These are phyloP conservation scores for Phaeodactylum tricornutum DNA, from an alignment of 108 stramenopile species.

Conservation along the genomic window DNA sequence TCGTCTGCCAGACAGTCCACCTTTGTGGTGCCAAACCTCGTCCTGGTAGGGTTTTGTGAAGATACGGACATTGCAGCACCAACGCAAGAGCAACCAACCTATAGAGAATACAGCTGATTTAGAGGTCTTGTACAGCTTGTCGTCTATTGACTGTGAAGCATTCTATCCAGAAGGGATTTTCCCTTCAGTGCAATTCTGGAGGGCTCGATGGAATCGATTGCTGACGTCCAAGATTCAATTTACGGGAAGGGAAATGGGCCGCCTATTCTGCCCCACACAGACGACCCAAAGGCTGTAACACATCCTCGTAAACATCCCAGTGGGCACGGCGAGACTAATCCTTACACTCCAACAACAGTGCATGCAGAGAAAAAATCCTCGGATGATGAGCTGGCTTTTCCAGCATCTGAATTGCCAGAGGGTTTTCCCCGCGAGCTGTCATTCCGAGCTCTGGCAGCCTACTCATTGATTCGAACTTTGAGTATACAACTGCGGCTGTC, in stretches of 20 bases:
- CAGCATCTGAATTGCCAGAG: conserved; percentile 22
- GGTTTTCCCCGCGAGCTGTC: conserved; percentile 30
- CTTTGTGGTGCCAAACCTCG: too few relatives aligned
- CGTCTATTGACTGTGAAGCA: too few relatives aligned
- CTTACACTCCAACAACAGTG: not conserved
- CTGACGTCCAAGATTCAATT: not conserved
- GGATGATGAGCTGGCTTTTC: not conserved
- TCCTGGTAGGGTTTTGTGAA: too few relatives aligned
- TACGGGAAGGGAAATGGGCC: conserved; percentile 1
- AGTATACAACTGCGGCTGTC: conserved; percentile 51
- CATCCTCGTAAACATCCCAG: not conserved
- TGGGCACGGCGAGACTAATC: not conserved
- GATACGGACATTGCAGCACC: too few relatives aligned
- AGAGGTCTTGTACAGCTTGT: too few relatives aligned
- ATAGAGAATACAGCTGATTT: too few relatives aligned
- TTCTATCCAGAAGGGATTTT: too few relatives aligned
- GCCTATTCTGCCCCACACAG: conserved; percentile 4
- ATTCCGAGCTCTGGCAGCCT: conserved; percentile 57
- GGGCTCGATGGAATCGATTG: too few relatives aligned
- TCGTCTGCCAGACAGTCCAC: too few relatives aligned
- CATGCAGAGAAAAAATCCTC: not conserved
- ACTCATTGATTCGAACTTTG: conserved; percentile 67
- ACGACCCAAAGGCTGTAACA: not conserved
- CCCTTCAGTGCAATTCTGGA: too few relatives aligned
- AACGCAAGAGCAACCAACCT: too few relatives aligned